phyloP scores from a whole-genome alignment of 1,139 yeast genomes.

The Kodamaea sp. region DNA sequence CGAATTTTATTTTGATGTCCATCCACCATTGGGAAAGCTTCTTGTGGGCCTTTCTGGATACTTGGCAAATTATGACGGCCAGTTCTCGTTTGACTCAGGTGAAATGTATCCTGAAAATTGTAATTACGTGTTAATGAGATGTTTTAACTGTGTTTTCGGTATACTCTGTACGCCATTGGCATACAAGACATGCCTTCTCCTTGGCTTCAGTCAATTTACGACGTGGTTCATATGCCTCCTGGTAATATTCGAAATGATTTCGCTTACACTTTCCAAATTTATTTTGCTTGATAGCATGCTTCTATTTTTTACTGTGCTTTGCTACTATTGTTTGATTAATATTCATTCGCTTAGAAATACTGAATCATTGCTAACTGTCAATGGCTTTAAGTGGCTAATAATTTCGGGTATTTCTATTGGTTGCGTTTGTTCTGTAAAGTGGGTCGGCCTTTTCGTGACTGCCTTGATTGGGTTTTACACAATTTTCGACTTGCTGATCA shows the following conservation, averaged over 20 bases:
- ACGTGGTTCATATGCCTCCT: conserved; percentile 56
- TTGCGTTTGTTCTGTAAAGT: conserved; percentile 89
- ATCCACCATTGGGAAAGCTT: conserved; percentile 77
- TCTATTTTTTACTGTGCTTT: conserved; percentile 65
- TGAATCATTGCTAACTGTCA: conserved; percentile 39
- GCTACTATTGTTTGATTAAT: conserved; percentile 58
- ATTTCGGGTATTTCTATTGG: conserved; percentile 84
- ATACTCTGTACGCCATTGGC: conserved; percentile 65
- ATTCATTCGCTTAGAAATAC: conserved; percentile 46
- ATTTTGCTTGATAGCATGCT: conserved; percentile 74
- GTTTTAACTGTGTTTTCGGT: conserved; percentile 66
- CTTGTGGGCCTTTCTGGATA: conserved; percentile 67
- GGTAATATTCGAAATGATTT: conserved; percentile 67
- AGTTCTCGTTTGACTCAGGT: conserved; percentile 68
- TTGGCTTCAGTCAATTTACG: conserved; percentile 49
- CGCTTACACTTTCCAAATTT: conserved; percentile 67
- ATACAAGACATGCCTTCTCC: conserved; percentile 55
- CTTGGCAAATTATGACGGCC: conserved; percentile 67
- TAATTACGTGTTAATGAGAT: conserved; percentile 61
- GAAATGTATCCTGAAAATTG: conserved; percentile 52
- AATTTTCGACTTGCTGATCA: conserved; percentile 68
- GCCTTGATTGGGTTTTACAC: conserved; percentile 85
- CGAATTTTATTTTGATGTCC: conserved; percentile 75
- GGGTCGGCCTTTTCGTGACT: conserved; percentile 94
- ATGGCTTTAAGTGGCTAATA: conserved; percentile 58